Percentiles rank a stretch among this genome's conserved stretches.
Evolutionary conservation across 73 alveolate species (phyloP).

Genomic region (Loxodes magnus): DNA sequence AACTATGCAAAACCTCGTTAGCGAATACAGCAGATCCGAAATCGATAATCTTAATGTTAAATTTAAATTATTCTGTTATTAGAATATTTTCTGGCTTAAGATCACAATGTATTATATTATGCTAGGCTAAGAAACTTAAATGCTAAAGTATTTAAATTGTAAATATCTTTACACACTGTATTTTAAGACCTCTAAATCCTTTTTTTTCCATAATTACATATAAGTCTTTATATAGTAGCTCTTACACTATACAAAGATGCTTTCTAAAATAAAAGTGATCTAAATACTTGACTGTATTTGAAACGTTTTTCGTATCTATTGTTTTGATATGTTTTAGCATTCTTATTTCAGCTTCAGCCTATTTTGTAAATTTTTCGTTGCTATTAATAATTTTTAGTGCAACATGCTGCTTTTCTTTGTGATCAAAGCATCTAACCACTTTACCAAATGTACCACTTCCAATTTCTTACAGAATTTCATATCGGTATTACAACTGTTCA

Average conservation of each 20-base stretch:
- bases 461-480: slow-evolving; percentile 67
- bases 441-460: slow-evolving; percentile 96
- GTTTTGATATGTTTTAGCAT: slow-evolving; percentile 45
- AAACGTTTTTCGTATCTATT: slow-evolving; percentile 25
- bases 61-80: slow-evolving; percentile 33
- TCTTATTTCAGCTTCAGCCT: slow-evolving; percentile 85
- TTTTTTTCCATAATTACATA: slow-evolving; percentile 51
- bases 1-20: slow-evolving; percentile 49
- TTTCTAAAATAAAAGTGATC: slow-evolving; percentile 36
- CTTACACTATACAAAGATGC: slow-evolving; percentile 62
- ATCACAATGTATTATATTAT: slow-evolving; percentile 69
- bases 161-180: slow-evolving; percentile 37
- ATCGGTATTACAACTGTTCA: slow-evolving; percentile 82
- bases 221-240: slow-evolving; percentile 47
- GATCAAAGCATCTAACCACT: slow-evolving; percentile 81
- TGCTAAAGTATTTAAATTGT: slow-evolving; percentile 54
- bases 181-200: slow-evolving; percentile 50
- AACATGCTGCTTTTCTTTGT: slow-evolving; percentile 60
- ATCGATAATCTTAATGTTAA: slow-evolving; percentile 67
- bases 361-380: slow-evolving; percentile 71
- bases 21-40: slow-evolving; percentile 73
- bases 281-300: slow-evolving; percentile 29
- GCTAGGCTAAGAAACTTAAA: slow-evolving; percentile 27
- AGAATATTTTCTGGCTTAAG: slow-evolving; percentile 76
- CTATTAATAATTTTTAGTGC: slow-evolving; percentile 86